Base-by-base conservation (phyloP, 768 basidiomycete species). In the Pleurotus tuber-regium region DNA sequence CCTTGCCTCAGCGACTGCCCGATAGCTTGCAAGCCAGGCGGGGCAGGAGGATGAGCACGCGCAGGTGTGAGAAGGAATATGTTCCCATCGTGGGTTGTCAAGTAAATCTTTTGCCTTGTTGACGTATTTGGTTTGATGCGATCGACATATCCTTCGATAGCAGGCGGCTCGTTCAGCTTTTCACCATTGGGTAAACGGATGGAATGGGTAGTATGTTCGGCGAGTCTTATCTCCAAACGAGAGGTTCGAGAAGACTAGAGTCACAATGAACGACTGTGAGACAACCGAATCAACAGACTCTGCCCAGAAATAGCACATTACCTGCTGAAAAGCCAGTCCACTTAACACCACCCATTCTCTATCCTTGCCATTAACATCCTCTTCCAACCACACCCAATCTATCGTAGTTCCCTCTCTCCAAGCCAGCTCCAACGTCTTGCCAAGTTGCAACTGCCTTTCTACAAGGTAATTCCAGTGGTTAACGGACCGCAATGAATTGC, bases 381-480 rank as follows among this genome's bases (percentile, higher is more conserved):
- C 71, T n/a, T 83, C 76, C 30, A 84, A 74, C 78, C 87, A 87
- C 23, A 94, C 72, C 95, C 95, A 98, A 61, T 98, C 94, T 41
- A 98, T 64, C 54, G 81, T 79, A 2, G 83, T 82, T 18, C 76
- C 82, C 24, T 76, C 63, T 31, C 88, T 77, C 95, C 95, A 98
- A 36, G 84, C 89, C 31, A 97, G 73, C 62, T 85, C 79, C 30
- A 95, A 68, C 6, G 69, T 67, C 46, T 77, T 78, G 18, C 89
- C 90, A 40, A 75, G 66, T 41, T 59, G 66, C 3, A 84, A 57
- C 29, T 81, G 74, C 21, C 71, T 69, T 56, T 83, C 77, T 24
- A 90, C 69, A 18, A 91, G 59, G 35, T 71, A 67, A 33, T 83
- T 74, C 78, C 87, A 89, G 52, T 86, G 83, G 12, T 74, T 71